A percentile compares a stretch with the other conserved stretches of the same genome.
Conservation (phyloP, 2,329 filamentous ascomycete genomes). For the Penicillium sp. region DNA sequence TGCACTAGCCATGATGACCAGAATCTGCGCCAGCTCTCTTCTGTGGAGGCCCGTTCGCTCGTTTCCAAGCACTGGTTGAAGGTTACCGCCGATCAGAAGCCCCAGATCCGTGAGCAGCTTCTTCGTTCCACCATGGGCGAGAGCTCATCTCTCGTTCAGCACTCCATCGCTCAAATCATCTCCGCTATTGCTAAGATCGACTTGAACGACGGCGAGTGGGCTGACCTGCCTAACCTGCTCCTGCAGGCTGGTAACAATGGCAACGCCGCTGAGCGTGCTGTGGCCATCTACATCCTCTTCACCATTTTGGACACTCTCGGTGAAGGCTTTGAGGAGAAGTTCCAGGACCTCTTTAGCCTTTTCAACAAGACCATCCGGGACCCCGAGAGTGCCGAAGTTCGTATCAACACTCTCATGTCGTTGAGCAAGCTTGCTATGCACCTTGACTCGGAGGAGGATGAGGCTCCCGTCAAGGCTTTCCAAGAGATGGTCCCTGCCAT, state of each 20-base stretch:
- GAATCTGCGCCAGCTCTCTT: slow-evolving; percentile 80
- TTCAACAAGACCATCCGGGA: slow-evolving; percentile 88
- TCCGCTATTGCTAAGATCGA: slow-evolving; percentile 83
- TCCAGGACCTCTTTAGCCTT: slow-evolving; percentile 73
- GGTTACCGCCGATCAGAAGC: slow-evolving; percentile 71
- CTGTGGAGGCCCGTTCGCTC: slow-evolving; percentile 81
- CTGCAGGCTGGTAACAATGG: slow-evolving; percentile 73
- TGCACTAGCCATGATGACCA: slow-evolving; percentile 71
- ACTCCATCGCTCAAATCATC: slow-evolving; percentile 83
- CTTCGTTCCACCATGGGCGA: slow-evolving; percentile 82
- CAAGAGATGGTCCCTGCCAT: slow-evolving; percentile 80
- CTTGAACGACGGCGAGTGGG: slow-evolving; percentile 81
- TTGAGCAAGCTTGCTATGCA: slow-evolving; percentile 84
- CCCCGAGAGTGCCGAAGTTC: slow-evolving; percentile 84
- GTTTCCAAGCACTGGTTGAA: slow-evolving; percentile 82
- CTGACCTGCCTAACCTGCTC: slow-evolving; percentile 73
- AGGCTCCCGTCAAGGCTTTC: slow-evolving; percentile 68
- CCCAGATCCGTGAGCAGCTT: slow-evolving; percentile 74
- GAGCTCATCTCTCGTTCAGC: slow-evolving; percentile 70
- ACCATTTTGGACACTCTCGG: slow-evolving; percentile 87
- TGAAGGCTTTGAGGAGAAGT: slow-evolving; percentile 77
- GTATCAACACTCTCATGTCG: slow-evolving; percentile 89
- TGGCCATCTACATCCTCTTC: slow-evolving; percentile 89
- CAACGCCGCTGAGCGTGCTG: slow-evolving; percentile 76
- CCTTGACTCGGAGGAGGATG: slow-evolving; percentile 82